Base-by-base conservation (phyloP, 306 rosid genomes). In the Bauhinia variegata region DNA sequence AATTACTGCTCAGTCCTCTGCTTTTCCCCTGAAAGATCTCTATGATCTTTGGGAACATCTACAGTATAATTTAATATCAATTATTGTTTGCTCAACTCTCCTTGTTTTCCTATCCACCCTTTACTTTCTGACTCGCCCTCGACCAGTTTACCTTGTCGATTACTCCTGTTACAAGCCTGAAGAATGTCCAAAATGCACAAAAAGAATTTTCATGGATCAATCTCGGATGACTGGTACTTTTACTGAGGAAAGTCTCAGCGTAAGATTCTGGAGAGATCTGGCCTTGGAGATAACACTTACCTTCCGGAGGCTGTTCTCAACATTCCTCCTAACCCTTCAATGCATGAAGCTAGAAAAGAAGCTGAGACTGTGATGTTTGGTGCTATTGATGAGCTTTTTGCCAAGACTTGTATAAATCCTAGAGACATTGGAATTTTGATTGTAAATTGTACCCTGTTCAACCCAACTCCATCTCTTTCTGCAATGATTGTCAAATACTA, bases 311-410 rank as follows among this genome's bases (percentile, higher is more conserved):
- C 97, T 71, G 86, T 91, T 32, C 93, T 91, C 33, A 88, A 83
- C 65, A 72, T 85, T 83, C 97, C 97, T 76, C 97, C 97, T 34
- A 91, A 91, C 43, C 97, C 91, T 12, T 83, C 96, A 28, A 91
- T 88, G 97, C 70, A 75, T 67, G 97, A 91, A 76, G 97, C 97
- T 58, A 86, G 97, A 78, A 91, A 85, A 80, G 97, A 91, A 80
- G 97, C 96, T 2, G 89, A 79, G 77, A 8, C 70, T 41, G 97
- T 91, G 70, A 88, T 91, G 96, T 91, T 75, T 78, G 96, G 97
- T 47, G 97, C 96, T 60, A 82, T 91, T 39, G 97, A 91, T 36
- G 91, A 84, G 74, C 86, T 91, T 8, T 76, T 91, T 11, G 80
- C 80, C 4, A 91, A 88, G 84, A 91, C 96, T 3, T 31, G 71